phyloP scores from a whole-genome alignment of 805 yeast species.

The Pichia gijzeniarum region DNA sequence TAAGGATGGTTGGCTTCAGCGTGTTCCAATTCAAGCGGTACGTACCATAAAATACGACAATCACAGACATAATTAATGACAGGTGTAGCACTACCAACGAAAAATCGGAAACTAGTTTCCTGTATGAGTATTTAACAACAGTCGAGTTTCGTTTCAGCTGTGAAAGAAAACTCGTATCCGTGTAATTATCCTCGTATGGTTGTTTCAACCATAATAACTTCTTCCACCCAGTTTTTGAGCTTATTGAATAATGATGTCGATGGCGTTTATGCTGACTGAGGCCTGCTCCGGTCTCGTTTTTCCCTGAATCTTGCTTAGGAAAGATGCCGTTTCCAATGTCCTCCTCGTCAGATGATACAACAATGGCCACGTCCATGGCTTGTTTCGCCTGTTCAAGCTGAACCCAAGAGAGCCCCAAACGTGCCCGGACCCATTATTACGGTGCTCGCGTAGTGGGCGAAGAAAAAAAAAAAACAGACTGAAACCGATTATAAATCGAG shows the following conservation, averaged over 20 bases:
- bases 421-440: no score
- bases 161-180: constrained; percentile 73
- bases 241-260: background rate
- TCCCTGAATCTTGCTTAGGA: no score
- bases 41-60: constrained; percentile 61
- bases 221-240: constrained; percentile 46
- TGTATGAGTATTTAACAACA: constrained; percentile 58
- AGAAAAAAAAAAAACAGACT: no score
- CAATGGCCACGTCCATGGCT: no score
- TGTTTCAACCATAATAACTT: constrained; percentile 81
- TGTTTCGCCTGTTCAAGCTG: no score
- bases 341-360: no score
- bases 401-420: no score
- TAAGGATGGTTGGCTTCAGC: constrained; percentile 32
- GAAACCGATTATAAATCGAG: no score
- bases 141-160: constrained; percentile 73
- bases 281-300: no score
- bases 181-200: constrained; percentile 87
- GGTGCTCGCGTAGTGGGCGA: no score
- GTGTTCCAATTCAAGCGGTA: constrained; percentile 48
- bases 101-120: constrained; percentile 65
- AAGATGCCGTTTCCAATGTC: no score
- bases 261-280: background rate
- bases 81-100: constrained; percentile 61
- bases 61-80: constrained; percentile 55